Conservation (phyloP, 2,329 filamentous ascomycete species). For the Akanthomyces muscarius region DNA sequence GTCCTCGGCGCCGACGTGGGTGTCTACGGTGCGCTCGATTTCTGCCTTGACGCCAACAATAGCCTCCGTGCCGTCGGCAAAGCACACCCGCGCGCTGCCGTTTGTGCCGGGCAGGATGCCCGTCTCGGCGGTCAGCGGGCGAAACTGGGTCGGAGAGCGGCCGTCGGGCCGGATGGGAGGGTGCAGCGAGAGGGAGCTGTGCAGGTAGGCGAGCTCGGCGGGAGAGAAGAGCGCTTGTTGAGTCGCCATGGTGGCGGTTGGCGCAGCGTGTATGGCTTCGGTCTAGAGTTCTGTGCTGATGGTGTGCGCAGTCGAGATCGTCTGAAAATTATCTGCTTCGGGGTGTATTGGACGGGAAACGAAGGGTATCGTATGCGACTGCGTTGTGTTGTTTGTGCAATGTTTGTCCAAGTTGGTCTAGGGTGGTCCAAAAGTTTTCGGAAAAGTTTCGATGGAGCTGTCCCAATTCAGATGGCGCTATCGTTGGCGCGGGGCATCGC, state of each 20-base stretch:
- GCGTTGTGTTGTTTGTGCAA: background rate
- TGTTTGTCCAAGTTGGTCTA: background rate
- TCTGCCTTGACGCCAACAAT: slow-evolving; percentile 95
- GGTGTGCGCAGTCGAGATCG: background rate
- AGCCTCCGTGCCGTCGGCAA: slow-evolving; percentile 92
- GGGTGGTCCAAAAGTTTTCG: slow-evolving; percentile 11
- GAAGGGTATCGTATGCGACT: background rate
- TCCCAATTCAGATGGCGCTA: slow-evolving; percentile 3
- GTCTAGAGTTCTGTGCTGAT: background rate
- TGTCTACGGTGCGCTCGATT: slow-evolving; percentile 65
- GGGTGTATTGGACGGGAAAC: background rate
- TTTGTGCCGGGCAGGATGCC: slow-evolving; percentile 86
- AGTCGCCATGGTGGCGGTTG: slow-evolving; percentile 51
- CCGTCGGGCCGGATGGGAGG: slow-evolving; percentile 90
- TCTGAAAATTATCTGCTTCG: background rate
- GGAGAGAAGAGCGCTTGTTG: slow-evolving; percentile 79
- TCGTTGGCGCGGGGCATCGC: background rate
- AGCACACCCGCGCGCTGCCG: slow-evolving; percentile 88
- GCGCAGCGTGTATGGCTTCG: background rate
- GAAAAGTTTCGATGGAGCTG: slow-evolving; percentile 15
- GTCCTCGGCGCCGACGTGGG: slow-evolving; percentile 24
- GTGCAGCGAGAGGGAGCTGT: slow-evolving; percentile 73
- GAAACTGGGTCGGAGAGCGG: slow-evolving; percentile 78
- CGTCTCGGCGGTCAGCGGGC: slow-evolving; percentile 83
- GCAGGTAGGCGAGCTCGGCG: slow-evolving; percentile 92